Conservation (phyloP, 345 rosid species). For the Hypericum perforatum region DNA sequence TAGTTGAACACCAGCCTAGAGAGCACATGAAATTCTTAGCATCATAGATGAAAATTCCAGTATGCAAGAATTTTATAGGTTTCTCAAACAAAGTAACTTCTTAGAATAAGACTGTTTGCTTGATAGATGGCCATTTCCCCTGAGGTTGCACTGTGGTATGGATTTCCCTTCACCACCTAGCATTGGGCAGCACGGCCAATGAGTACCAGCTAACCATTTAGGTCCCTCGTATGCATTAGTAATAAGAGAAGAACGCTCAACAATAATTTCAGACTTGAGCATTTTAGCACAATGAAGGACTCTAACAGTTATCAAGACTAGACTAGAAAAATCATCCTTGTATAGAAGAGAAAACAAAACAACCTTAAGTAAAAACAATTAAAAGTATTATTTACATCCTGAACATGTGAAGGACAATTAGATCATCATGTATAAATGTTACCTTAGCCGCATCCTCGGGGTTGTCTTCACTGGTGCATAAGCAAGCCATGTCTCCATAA, state of each 20-base stretch:
- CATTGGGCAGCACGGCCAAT: no score
- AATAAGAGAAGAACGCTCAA: no score
- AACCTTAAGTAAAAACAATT: no score
- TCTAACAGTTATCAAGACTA: no score
- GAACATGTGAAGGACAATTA: no score
- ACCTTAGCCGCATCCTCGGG: conserved; percentile 97
- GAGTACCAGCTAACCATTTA: no score
- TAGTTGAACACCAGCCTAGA: conserved; percentile 65
- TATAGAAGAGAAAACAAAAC: not conserved
- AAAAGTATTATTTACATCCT: no score
- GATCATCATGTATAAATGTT: not conserved
- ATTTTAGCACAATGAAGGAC: no score
- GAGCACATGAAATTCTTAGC: conserved; percentile 12
- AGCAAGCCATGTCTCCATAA: conserved; percentile 80
- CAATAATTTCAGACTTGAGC: no score
- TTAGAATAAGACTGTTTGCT: conserved; percentile 66
- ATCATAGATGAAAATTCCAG: no score
- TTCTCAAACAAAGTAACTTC: conserved; percentile 25
- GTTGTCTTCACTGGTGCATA: conserved; percentile 89
- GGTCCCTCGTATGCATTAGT: conserved; percentile 24
- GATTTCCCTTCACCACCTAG: no score
- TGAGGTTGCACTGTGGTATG: conserved; percentile 91
- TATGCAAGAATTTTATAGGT: not conserved
- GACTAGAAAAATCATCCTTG: no score
- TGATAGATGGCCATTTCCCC: conserved; percentile 89